Evolutionary conservation across 2,329 filamentous ascomycete species (phyloP), one percentile per base, ranked within the genome.

Genomic region (Fusarium veterinarium): DNA sequence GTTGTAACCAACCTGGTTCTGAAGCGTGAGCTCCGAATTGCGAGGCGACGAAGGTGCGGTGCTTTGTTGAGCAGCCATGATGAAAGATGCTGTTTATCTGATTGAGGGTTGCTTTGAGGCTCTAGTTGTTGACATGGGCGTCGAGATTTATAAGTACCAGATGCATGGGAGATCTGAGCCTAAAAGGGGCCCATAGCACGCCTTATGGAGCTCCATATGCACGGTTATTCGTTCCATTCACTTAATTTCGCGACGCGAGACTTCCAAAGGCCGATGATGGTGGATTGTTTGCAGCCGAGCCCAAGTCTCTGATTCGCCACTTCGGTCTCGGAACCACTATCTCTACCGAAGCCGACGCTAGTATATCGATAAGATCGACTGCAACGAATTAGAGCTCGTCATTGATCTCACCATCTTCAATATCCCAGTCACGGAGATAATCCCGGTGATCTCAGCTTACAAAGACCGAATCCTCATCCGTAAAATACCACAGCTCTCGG

Each of bases 191-290:
- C 53, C 52, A 41, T 42, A 13, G 14, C 19, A 33, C 35, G 56
- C 56, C 67, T 20, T 69, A 38, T 37, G 37, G 42, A 25, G 67
- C 48, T 31, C 37, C 64, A 60, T 60, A 9, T 14, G 40, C 19
- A 20, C 42, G 46, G 46, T 1, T n/a, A 55, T 55, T 55, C 13
- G 42, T 45, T 53, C 4, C 17, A 13, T 17, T 40, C 30, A 19
- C 23, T 60, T 41, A 64, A 71, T 60, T 48, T 71, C 69, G 68
- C 63, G 53, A 51, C 64, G 69, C 58, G 59, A 72, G 28, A 17
- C 17, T 11, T 6, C 11, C 33, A 53, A 41, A 41, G 2, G 31
- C 31, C 37, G 49, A 44, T 8, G 3, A 53, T 28, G 44, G 37
- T 49, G 30, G 38, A 30, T 37, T 35, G 42, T 33, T 33, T 28